Percentiles rank a stretch among this genome's conserved stretches.
Evolutionary conservation across 2,329 filamentous ascomycete genomes (phyloP).

Genomic region (Trichoderma koningii): DNA sequence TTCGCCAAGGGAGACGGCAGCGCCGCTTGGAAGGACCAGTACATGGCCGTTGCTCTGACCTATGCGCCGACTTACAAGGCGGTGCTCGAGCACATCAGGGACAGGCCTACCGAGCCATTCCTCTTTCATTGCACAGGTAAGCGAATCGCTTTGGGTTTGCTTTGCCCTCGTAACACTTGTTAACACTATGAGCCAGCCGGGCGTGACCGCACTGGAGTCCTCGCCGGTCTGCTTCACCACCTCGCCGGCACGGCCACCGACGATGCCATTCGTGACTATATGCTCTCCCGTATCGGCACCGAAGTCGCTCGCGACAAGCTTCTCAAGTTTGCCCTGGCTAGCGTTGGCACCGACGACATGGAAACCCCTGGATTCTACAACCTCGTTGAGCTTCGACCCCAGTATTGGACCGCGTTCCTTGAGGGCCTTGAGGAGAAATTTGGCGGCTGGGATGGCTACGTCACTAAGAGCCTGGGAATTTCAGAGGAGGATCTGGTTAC

Average conservation of each 20-base stretch:
- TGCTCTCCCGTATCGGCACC: constrained; percentile 56
- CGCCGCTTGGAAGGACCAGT: constrained; percentile 49
- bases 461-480: constrained; percentile 49
- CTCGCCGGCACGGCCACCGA: constrained; percentile 51
- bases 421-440: constrained; percentile 47
- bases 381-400: constrained; percentile 46
- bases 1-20: constrained; percentile 52
- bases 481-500: constrained; percentile 47
- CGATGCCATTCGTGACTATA: constrained; percentile 51
- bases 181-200: constrained; percentile 44
- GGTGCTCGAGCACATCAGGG: constrained; percentile 52
- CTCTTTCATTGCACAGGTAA: constrained; percentile 58
- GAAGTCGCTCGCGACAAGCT: constrained; percentile 55
- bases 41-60: constrained; percentile 48
- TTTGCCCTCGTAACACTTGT: neutral
- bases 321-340: constrained; percentile 45
- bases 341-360: constrained; percentile 40
- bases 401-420: constrained; percentile 51
- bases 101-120: constrained; percentile 48
- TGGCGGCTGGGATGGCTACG: constrained; percentile 54
- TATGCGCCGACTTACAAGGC: constrained; percentile 48
- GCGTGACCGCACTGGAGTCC: constrained; percentile 56
- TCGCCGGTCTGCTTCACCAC: constrained; percentile 53
- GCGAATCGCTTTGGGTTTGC: constrained; percentile 1
- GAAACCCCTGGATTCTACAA: constrained; percentile 54